These are phyloP conservation scores for Wallacemonas sp. DNA, from an alignment of 208 protist species.

Conservation along the genomic window DNA sequence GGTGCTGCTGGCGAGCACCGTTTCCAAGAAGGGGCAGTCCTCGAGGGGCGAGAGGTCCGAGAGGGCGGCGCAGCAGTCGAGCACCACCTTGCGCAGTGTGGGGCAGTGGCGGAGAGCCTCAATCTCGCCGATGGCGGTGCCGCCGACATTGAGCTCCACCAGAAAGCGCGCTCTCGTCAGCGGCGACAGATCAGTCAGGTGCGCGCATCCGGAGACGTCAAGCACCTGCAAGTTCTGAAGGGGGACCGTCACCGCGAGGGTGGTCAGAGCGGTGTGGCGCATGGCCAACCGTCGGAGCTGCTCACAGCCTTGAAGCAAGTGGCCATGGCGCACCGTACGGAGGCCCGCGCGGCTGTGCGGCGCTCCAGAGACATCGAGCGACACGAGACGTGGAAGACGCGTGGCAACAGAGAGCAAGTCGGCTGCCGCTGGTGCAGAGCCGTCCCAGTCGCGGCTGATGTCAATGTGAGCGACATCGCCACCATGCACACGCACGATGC, in stretches of 20 bases:
- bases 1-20: not conserved
- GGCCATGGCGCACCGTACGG: no score
- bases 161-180: not conserved
- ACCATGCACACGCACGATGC: no score
- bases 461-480: no score
- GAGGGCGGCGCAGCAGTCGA: not conserved
- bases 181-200: not conserved
- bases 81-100: not conserved
- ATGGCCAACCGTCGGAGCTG: conserved; percentile 13
- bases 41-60: not conserved
- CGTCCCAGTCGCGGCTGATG: not conserved
- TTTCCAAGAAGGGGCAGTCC: not conserved
- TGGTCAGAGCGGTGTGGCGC: not conserved
- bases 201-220: not conserved
- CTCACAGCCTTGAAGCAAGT: conserved; percentile 5
- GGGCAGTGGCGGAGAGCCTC: not conserved
- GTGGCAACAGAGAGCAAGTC: not conserved
- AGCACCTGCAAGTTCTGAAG: not conserved
- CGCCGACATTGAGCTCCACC: not conserved
- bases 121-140: not conserved
- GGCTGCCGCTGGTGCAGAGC: not conserved
- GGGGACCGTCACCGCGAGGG: not conserved
- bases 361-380: not conserved
- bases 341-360: no score
- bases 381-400: not conserved